Base-by-base conservation (phyloP, 768 basidiomycete species). In the Agrocybe praecox region DNA sequence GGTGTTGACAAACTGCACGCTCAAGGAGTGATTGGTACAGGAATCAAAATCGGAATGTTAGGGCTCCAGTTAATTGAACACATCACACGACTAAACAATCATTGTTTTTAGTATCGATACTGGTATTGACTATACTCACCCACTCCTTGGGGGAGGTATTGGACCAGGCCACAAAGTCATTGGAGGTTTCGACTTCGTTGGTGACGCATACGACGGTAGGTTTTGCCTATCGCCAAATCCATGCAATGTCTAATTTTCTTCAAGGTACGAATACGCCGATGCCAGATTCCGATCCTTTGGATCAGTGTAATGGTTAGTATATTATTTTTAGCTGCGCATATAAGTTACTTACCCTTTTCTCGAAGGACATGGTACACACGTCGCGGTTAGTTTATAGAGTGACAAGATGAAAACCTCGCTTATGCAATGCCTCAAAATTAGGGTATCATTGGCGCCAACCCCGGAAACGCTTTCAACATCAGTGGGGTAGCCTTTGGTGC, bases 401-500 rank as follows among this genome's bases (percentile, higher is more conserved):
- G 4, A 26, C 7, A 21, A 17, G 6, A 21, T n/a, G 15, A 10
- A 15, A 29, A 17, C 15, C 1, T 23, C 11, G 14, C 14, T 18
- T 22, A 45, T 11, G 48, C 19, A 11, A 22, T 26, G 22, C 36
- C 51, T 22, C n/a, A 14, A 22, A 34, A 21, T 9, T 52, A 69
- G 68, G 88, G 86, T 12, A 87, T 88, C 63, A 79, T 88, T 52
- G 87, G 83, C 14, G 84, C 84, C 17, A 72, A 85, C 57, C 81
- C 83, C 1, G 79, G 72, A 46, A 90, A 89, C 64, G 64, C 68
- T 33, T 87, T 82, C 74, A 84, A 84, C 69, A 82, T 90, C 63
- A 84, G 82, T 47, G 90, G 90, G 53, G 88, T 88, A 40, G 88
- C 89, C 2, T 87, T 80, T 55, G 76, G 78, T 1, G 84, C 87